Base-by-base conservation (phyloP, 768 basidiomycete genomes). In the Mycena galericulata region DNA sequence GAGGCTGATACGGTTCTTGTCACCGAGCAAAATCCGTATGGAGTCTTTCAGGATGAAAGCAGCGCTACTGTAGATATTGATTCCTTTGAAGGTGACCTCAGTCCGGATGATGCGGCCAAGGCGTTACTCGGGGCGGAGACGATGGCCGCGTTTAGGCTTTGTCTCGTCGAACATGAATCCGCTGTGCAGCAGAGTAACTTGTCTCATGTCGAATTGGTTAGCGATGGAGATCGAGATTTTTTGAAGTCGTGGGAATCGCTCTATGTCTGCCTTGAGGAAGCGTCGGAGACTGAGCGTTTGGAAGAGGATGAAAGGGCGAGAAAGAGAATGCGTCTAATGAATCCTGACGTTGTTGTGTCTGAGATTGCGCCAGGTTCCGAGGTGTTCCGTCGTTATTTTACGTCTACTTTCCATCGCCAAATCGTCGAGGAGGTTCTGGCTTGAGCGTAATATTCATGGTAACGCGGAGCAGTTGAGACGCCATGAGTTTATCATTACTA, bases 381-480 rank as follows among this genome's bases (percentile, higher is more conserved):
- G 10, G 29, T 57, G 5, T 32, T 43, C 10, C 17, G 41, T 4
- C 3, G 27, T 5, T 38, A 32, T 45, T 20, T 20, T 2, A 43
- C 2, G 2, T 26, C 22, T 9, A 15, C 9, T 10, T 40, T 2
- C 3, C 56, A 45, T 43, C 38, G 41, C 4, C 12, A 29, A 3
- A n/a, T n/a, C 5, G 2, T 57, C 12, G 41, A 57, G 9, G 41
- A 57, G 7, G 56, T 57, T 7, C 3, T 57, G 4, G 26, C 3
- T 1, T n/a, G 27, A 43, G 6, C 18, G 1, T 2, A 43, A 45
- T n/a, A 17, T 57, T 2, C 17, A 22, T 10, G 26, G 22, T 10
- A 74, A 72, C 54, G 38, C 30, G 0, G 65, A 70, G 27, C 74
- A 75, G 34, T 14, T 54, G 22, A 43, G 60, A 6, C n/a, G 73